Base-by-base conservation (phyloP, 2,329 filamentous ascomycete genomes). In the Didymella arachidicola region DNA sequence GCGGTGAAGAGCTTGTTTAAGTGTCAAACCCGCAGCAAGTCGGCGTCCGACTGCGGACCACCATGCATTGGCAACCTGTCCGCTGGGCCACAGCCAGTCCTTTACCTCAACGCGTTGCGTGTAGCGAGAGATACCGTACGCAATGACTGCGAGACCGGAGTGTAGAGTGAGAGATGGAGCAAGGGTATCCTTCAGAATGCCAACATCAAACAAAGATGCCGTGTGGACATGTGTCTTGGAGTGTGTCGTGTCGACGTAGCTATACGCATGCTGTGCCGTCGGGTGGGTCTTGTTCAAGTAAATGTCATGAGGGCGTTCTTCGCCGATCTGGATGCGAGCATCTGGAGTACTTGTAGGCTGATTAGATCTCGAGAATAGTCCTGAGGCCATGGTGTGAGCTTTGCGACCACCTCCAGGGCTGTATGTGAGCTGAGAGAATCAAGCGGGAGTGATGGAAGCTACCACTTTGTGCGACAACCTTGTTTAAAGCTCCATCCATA, bases 51-150 rank as follows among this genome's bases (percentile, higher is more conserved):
- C 72, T 22, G 85, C 84, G 53, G 79, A 82, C 82, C 84, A 87
- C 86, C 85, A 87, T 7, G 84, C 84, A 67, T 86, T 87, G 56
- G 79, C 71, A 10, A 87, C 80, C 65, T 83, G 83, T 2, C 78
- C 82, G 4, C 79, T 74, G 1, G 84, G 83, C 84, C 85, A 87
- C 6, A 85, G 72, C 78, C 82, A 85, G 69, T 88, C 85, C 66
- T 88, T 88, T n/a, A 81, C 77, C 55, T 87, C 85, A 10, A 84
- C 80, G n/a, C 80, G 79, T 65, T 86, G 73, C 7, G 83, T 85
- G 48, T 81, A 79, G 25, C 83, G 78, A 1, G 82, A 82, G 29
- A 80, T 76, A 8, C 79, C 79, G 66, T 84, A 88, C 0, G 84
- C 80, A 30, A 83, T 78, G 29, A 83, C 64, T 10, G 83, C 80